phyloP scores from a whole-genome alignment of 352 stramenopile genomes.

The Stephanocyclus meneghinianus region DNA sequence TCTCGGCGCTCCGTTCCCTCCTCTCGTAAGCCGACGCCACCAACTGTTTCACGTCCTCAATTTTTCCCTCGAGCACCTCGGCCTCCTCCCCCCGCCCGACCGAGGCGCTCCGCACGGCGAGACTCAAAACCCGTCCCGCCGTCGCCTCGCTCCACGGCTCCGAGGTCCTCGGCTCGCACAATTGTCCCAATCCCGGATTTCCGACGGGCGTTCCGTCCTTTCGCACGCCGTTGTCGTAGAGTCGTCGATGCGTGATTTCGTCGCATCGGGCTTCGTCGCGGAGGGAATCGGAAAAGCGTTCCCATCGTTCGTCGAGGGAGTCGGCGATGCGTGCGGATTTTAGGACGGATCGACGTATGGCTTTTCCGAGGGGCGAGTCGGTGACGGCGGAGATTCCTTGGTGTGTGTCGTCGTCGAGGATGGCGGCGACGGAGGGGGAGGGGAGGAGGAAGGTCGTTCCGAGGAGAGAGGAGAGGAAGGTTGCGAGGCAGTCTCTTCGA shows the following conservation, averaged over 20 bases:
- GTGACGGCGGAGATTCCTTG: slow-evolving; percentile 59
- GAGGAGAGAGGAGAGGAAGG: neutral
- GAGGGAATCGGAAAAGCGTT: slow-evolving; percentile 49
- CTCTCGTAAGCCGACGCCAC: slow-evolving; percentile 60
- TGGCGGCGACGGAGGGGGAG: slow-evolving; percentile 31
- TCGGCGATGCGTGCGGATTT: slow-evolving; percentile 55
- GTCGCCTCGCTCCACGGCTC: slow-evolving; percentile 36
- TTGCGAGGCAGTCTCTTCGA: slow-evolving; percentile 30
- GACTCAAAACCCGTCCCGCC: slow-evolving; percentile 33
- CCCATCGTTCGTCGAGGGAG: slow-evolving; percentile 60
- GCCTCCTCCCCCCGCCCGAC: neutral
- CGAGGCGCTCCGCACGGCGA: slow-evolving; percentile 36
- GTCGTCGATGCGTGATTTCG: slow-evolving; percentile 42
- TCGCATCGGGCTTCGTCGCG: slow-evolving; percentile 65
- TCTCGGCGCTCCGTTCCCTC: slow-evolving; percentile 32
- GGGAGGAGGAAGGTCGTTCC: slow-evolving; percentile 13
- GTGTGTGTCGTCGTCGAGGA: slow-evolving; percentile 25
- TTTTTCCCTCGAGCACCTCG: slow-evolving; percentile 25
- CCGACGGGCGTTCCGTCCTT: slow-evolving; percentile 65
- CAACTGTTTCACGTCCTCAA: slow-evolving; percentile 50
- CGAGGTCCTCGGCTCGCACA: slow-evolving; percentile 51
- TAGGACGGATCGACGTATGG: slow-evolving; percentile 47
- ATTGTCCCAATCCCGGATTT: slow-evolving; percentile 60
- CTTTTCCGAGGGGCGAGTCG: slow-evolving; percentile 45
- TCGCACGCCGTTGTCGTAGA: slow-evolving; percentile 69